Percentiles rank a stretch among this genome's conserved stretches.
phyloP scores from a whole-genome alignment of 805 yeast species.

The Wickerhamiella nectarea region DNA sequence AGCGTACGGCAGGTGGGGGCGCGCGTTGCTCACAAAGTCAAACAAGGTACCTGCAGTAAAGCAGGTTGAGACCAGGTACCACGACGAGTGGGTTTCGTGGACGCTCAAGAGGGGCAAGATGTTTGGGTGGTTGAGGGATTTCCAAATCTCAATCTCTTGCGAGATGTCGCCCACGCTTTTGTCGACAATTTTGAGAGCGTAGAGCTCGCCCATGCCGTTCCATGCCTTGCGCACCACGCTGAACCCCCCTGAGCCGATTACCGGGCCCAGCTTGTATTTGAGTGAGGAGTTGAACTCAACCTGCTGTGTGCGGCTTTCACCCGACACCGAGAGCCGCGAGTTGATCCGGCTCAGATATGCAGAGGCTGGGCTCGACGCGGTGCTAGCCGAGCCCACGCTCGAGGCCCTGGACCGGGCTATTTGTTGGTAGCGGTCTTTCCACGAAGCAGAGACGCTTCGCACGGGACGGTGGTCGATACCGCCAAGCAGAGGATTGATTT shows the following conservation, averaged over 20 bases:
- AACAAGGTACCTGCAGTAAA: slow-evolving; percentile 65
- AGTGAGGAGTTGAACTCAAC: slow-evolving; percentile 1
- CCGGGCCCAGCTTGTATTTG: slow-evolving; percentile 9
- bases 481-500: slow-evolving; percentile 2
- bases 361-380: slow-evolving; percentile 3
- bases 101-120: slow-evolving; percentile 50
- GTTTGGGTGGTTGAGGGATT: slow-evolving; percentile 45
- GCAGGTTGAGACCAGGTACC: slow-evolving; percentile 59
- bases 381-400: slow-evolving; percentile 4
- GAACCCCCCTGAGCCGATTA: slow-evolving; percentile 13
- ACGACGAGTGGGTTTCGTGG: slow-evolving; percentile 43
- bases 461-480: background rate
- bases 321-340: slow-evolving; percentile 5
- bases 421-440: slow-evolving; percentile 8
- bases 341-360: slow-evolving; percentile 9
- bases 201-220: slow-evolving; percentile 5
- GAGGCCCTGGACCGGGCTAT: slow-evolving; percentile 5
- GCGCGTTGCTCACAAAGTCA: slow-evolving; percentile 31
- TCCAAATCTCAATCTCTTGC: slow-evolving; percentile 69
- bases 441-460: background rate
- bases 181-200: slow-evolving; percentile 49
- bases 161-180: slow-evolving; percentile 40
- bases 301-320: background rate
- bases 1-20: slow-evolving; percentile 32
- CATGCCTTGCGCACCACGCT: slow-evolving; percentile 9